Base-by-base conservation (phyloP, 495 filamentous ascomycete genomes). In the Penicillium cinerascens region DNA sequence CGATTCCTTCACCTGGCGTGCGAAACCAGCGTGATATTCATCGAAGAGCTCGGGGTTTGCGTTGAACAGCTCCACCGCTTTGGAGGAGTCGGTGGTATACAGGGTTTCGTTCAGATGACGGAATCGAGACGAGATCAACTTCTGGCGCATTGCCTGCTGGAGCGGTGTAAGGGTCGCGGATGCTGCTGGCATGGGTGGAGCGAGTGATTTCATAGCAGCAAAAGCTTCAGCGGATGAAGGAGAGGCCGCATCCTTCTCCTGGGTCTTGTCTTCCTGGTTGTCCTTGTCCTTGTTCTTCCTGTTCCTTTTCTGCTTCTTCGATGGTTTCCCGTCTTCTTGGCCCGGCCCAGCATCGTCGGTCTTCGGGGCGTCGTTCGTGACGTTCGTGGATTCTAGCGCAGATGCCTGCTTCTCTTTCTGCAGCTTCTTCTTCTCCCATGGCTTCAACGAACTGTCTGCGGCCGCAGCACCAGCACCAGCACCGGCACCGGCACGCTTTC, bases 21-120 rank as follows among this genome's bases (percentile, higher is more conserved):
- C 85, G 79, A 98, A 97, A 16, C 93, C 93, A 40, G 85, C 83
- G 69, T 98, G 93, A 69, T 98, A 98, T 63, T 97, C 89, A 38
- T 81, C 75, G 74, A 96, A 98, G 74, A 96, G 87, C 54, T 93
- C 88, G 0, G 93, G 93, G 52, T 86, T 87, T 8, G 84, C 68
- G 37, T 77, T 67, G 76, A 97, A 97, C 36, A 96, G 81, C 50
- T 81, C 66, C 49, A 92, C 81, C 15, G 92, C 85, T 43, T 91
- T 81, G 39, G 74, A 68, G 1, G 93, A 98, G 15, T 91, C 87
- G 6, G 87, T 89, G 10, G 92, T 97, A 70, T 97, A 97, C 21
- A 97, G 87, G 4, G 87, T 91, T 72, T 98, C 85, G 73, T 98
- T 98, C 54, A 98, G 82, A 67, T 97, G 89, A 58, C 93, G 91